phyloP scores from a whole-genome alignment of 2,329 filamentous ascomycete species.

The Drechslerella stenobrocha region DNA sequence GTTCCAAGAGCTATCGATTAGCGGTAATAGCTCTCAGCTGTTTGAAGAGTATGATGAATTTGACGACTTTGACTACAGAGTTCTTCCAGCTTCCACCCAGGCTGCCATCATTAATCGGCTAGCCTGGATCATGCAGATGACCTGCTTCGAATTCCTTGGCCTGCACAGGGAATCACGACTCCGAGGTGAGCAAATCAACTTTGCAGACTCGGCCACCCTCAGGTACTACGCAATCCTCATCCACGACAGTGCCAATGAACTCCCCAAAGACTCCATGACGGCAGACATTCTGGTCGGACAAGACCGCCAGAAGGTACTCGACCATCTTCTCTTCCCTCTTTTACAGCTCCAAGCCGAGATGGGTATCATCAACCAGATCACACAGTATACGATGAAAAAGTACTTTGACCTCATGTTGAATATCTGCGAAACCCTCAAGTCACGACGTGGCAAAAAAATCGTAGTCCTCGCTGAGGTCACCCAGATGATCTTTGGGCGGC shows the following conservation, averaged over 20 bases:
- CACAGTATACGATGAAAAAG: neutral
- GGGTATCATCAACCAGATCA: neutral
- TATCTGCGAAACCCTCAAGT: constrained; percentile 11
- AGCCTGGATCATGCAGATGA: constrained; percentile 24
- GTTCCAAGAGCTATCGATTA: neutral
- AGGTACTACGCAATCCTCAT: constrained; percentile 23
- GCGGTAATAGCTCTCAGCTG: no score
- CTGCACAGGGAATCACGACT: constrained; percentile 4
- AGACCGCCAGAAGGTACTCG: constrained; percentile 1
- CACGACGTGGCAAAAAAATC: constrained; percentile 5
- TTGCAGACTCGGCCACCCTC: constrained; percentile 14
- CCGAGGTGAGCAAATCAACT: constrained; percentile 6
- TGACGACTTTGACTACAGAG: neutral
- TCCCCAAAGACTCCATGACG: constrained; percentile 2
- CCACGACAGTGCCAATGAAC: constrained; percentile 2
- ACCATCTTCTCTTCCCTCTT: constrained; percentile 6
- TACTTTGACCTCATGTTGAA: constrained; percentile 4
- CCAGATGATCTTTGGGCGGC: constrained; percentile 4
- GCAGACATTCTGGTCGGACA: constrained; percentile 1
- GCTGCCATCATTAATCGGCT: constrained; percentile 2
- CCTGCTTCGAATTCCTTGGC: constrained; percentile 16
- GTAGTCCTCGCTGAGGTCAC: constrained; percentile 2
- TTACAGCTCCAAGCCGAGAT: constrained; percentile 13
- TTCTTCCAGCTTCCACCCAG: constrained; percentile 7
- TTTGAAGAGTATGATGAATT: no score